Conservation (phyloP, 169 alveolate genomes). For the Plasmodium vivax region DNA sequence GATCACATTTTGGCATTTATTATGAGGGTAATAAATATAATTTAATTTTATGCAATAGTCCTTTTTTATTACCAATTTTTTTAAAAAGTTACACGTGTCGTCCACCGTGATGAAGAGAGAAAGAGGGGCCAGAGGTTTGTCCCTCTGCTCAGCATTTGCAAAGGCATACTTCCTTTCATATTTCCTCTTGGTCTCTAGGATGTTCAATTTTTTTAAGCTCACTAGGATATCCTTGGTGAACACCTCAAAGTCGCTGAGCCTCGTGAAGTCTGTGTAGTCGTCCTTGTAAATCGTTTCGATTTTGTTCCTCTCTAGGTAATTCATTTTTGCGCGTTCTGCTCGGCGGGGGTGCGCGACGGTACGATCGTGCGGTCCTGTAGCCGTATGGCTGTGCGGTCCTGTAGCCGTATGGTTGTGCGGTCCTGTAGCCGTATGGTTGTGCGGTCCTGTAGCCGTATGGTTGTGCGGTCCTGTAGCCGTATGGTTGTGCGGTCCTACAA, state of each 20-base stretch:
- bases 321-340: slow-evolving; percentile 12
- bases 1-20: slow-evolving; percentile 58
- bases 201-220: slow-evolving; percentile 52
- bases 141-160: slow-evolving; percentile 31
- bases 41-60: slow-evolving; percentile 53
- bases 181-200: slow-evolving; percentile 42
- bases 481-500: neutral
- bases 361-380: neutral
- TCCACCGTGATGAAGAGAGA: slow-evolving; percentile 39
- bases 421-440: neutral
- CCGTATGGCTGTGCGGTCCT: neutral
- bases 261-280: slow-evolving; percentile 69
- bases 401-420: neutral
- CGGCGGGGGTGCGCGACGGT: neutral
- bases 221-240: slow-evolving; percentile 68
- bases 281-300: slow-evolving; percentile 40
- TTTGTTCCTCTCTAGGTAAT: slow-evolving; percentile 55
- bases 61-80: slow-evolving; percentile 17
- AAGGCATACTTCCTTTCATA: slow-evolving; percentile 67
- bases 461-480: too few species aligned
- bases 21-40: slow-evolving; percentile 57
- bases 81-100: slow-evolving; percentile 55
- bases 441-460: too few species aligned
- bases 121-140: slow-evolving; percentile 50
- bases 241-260: slow-evolving; percentile 69